Conservation (phyloP, 2,329 filamentous ascomycete genomes). For the Phialophora verrucosa region DNA sequence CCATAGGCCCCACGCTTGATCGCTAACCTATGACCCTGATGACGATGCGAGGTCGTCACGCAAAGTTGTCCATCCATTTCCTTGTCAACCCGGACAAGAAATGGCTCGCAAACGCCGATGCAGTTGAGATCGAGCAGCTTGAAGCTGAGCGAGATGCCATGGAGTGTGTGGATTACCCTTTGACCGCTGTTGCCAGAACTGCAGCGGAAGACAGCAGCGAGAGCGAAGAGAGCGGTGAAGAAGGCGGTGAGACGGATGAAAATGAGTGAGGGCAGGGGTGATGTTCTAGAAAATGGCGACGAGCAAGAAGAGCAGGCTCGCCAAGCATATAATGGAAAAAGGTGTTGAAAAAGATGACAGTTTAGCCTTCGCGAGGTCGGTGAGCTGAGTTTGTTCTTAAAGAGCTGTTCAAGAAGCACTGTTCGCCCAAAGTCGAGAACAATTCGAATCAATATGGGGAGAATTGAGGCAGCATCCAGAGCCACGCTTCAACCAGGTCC, state of each 20-base stretch:
- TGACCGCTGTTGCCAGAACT: neutral
- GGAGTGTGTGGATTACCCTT: neutral
- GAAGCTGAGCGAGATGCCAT: slow-evolving; percentile 6
- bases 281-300: neutral
- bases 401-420: too few relatives aligned
- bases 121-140: neutral
- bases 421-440: too few relatives aligned
- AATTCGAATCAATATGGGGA: too few relatives aligned
- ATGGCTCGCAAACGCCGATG: neutral
- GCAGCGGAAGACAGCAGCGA: neutral
- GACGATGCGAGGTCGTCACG: neutral
- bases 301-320: neutral
- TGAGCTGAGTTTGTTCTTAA: neutral
- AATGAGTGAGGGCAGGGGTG: neutral
- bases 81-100: neutral
- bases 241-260: neutral
- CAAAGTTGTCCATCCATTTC: slow-evolving; percentile 5
- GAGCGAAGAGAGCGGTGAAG: neutral
- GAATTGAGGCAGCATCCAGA: too few relatives aligned
- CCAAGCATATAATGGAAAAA: neutral
- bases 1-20: neutral
- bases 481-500: too few relatives aligned
- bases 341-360: neutral
- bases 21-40: neutral
- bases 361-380: neutral